Base-by-base conservation (phyloP, 2,329 filamentous ascomycete species). In the Aspergillus melleus region DNA sequence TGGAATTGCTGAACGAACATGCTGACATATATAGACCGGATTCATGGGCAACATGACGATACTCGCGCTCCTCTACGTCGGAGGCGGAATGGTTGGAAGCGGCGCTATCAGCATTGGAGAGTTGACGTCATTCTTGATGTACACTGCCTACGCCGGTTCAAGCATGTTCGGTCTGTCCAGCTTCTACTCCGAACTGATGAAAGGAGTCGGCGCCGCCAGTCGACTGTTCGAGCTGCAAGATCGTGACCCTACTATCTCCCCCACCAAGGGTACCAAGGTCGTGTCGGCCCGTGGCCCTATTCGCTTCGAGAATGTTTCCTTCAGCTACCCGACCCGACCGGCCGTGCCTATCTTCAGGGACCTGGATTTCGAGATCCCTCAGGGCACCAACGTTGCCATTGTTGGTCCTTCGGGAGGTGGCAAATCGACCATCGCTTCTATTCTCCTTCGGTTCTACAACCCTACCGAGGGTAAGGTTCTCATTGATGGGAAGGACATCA, bases 101-200 rank as follows among this genome's bases (percentile, higher is more conserved):
- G 95, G 95, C 1, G 83, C 88, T 47, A 95, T 99, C 80, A 91
- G 87, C 8, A 88, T 98, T 52, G 95, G 95, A 68, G 94, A 99
- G 66, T 79, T 99, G 49, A 96, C 95, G 1, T 96, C 92, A 0
- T 99, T 99, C 77, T 85, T 99, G 80, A 98, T 99, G 94, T 99
- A 98, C 76, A 96, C 93, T 3, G 94, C 91, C 3, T 98, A 89
- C 68, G 87, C 87, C 55, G 87, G 87, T 19, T 95, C 91, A 52
- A 96, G 91, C 76, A 85, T 99, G 64, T 96, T 98, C 68, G 95
- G 95, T 4, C 82, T 99, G 1, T 96, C 92, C 4, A 92, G 91
- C 58, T 99, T 99, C 79, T 99, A 97, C 77, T 96, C 93, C 0
- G 95, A 99, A 74, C 83, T 99, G 62, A 99, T 99, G 95, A 99